phyloP scores from a whole-genome alignment of 768 basidiomycete genomes.

The Nidularia sp. region DNA sequence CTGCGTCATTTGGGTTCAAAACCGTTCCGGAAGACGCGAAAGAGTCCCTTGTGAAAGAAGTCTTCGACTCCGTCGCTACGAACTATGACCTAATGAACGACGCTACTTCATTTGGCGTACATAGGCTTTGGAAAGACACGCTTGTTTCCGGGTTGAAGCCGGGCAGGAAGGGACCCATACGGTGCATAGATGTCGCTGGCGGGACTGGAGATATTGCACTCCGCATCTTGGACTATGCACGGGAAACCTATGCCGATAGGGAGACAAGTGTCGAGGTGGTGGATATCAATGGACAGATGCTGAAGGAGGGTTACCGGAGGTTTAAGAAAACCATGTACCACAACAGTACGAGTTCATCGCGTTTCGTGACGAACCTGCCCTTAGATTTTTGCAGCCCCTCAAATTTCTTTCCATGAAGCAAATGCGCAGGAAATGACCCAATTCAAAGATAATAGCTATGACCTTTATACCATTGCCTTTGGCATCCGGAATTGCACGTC shows the following conservation, averaged over 20 bases:
- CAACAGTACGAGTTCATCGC: conserved; percentile 60
- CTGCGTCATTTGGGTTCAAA: conserved; percentile 91
- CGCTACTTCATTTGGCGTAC: conserved; percentile 94
- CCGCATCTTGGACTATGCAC: conserved; percentile 85
- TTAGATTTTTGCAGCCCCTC: conserved; percentile 57
- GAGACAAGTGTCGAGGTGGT: conserved; percentile 87
- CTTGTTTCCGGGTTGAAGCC: conserved; percentile 76
- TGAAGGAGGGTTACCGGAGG: conserved; percentile 83
- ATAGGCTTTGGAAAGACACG: conserved; percentile 95
- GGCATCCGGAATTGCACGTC: conserved; percentile 98
- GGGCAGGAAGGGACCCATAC: conserved; percentile 67
- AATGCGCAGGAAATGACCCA: conserved; percentile 77
- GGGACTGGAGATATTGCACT: conserved; percentile 98
- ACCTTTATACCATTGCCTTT: conserved; percentile 98
- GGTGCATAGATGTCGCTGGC: conserved; percentile 94
- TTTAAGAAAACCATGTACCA: conserved; percentile 99
- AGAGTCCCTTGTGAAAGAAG: conserved; percentile 85
- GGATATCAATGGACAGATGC: conserved; percentile 95
- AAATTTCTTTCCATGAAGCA: conserved; percentile 87
- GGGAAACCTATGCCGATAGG: conserved; percentile 85
- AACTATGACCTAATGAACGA: conserved; percentile 99
- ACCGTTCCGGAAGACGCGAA: conserved; percentile 84
- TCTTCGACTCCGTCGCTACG: conserved; percentile 94
- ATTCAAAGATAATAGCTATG: conserved; percentile 82
- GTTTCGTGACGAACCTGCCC: conserved; percentile 2